Evolutionary conservation across 2,329 filamentous ascomycete genomes (phyloP).

Genomic region (Fusarium sp.): DNA sequence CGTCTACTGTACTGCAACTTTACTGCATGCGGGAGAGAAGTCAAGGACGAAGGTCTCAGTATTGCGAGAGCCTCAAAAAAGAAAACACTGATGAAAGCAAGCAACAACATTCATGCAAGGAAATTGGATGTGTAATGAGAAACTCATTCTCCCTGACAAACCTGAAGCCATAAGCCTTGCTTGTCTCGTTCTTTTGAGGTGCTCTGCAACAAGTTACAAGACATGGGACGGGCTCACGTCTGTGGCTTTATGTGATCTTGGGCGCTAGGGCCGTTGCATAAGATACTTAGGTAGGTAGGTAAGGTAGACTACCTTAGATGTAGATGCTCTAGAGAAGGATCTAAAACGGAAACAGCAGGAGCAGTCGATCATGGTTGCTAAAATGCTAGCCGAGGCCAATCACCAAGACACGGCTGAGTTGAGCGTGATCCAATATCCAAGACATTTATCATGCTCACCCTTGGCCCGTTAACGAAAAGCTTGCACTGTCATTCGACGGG

Average conservation of each 20-base stretch:
- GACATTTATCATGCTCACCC: slow-evolving; percentile 33
- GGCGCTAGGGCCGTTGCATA: slow-evolving; percentile 2
- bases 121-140: slow-evolving; percentile 1
- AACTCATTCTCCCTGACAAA: slow-evolving; percentile 12
- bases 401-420: slow-evolving; percentile 23
- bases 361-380: slow-evolving; percentile 16
- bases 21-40: neutral
- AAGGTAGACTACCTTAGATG: too few species aligned
- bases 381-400: slow-evolving; percentile 26
- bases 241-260: slow-evolving; percentile 7
- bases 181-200: slow-evolving; percentile 14
- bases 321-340: slow-evolving; percentile 12
- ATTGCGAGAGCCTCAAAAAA: slow-evolving; percentile 35
- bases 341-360: slow-evolving; percentile 44
- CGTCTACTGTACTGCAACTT: slow-evolving; percentile 3
- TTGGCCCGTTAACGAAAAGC: slow-evolving; percentile 20
- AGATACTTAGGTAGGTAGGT: too few species aligned
- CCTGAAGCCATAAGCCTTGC: neutral
- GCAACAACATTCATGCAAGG: slow-evolving; percentile 4
- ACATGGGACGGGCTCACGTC: slow-evolving; percentile 17
- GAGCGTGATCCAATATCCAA: slow-evolving; percentile 37
- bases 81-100: slow-evolving; percentile 1
- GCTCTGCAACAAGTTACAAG: neutral
- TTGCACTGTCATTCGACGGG: slow-evolving; percentile 31
- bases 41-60: neutral